Evolutionary conservation across 371 early-diverging fungal genomes (phyloP).

Genomic region (Syncephalastrum monosporum): DNA sequence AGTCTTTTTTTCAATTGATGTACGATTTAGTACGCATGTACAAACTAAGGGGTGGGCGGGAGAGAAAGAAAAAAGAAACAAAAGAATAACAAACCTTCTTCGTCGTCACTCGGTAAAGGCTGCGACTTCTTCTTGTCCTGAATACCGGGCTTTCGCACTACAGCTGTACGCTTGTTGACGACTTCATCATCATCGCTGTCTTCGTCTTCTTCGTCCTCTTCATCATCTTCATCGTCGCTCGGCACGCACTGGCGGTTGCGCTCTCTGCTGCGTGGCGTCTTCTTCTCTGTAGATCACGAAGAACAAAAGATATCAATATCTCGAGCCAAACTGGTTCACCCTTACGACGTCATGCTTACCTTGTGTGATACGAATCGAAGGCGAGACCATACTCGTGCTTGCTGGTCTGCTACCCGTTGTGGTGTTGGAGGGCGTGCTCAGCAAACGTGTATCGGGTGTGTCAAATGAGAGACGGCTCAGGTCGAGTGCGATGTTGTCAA

Average conservation of each 20-base stretch:
- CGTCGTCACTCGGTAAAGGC: constrained; percentile 40
- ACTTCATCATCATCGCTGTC: constrained; percentile 28
- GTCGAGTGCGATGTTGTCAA: constrained; percentile 28
- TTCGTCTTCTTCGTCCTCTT: constrained; percentile 29
- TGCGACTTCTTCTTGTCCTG: constrained; percentile 14
- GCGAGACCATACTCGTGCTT: too few relatives aligned
- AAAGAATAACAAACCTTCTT: constrained; percentile 13
- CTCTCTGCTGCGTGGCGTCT: constrained; percentile 17
- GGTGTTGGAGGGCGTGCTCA: constrained; percentile 16
- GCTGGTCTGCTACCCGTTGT: not conserved
- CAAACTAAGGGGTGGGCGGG: too few relatives aligned
- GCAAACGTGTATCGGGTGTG: constrained; percentile 8
- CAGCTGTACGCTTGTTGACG: not conserved
- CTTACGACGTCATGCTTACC: constrained; percentile 9
- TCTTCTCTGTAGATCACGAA: constrained; percentile 11
- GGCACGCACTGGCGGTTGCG: constrained; percentile 41
- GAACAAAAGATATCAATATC: not conserved
- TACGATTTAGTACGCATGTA: too few relatives aligned
- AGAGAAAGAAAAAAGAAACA: not conserved
- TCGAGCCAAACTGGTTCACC: not conserved
- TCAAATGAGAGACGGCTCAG: constrained; percentile 28
- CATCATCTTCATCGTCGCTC: constrained; percentile 43
- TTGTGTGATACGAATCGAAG: constrained; percentile 11
- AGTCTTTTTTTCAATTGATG: not conserved
- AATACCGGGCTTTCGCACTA: not conserved